These are phyloP conservation scores for Phyllosticta capitalensis DNA, from an alignment of 2,329 filamentous ascomycete species.

Conservation along the genomic window DNA sequence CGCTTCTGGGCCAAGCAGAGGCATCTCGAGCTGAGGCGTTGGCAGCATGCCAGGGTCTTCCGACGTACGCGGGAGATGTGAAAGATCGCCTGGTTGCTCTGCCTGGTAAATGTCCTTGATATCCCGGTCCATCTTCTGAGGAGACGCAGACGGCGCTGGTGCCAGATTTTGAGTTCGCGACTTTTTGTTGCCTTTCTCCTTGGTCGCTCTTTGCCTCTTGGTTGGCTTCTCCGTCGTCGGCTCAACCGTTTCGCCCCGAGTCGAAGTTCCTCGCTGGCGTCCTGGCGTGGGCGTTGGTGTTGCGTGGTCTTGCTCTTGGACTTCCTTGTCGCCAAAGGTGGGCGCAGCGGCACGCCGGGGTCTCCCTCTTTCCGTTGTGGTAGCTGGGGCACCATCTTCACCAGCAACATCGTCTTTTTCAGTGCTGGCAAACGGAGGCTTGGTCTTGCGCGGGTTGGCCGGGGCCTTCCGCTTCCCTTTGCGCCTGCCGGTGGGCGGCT, in stretches of 20 bases:
- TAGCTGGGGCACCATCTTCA: slow-evolving; percentile 26
- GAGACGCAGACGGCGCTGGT: slow-evolving; percentile 20
- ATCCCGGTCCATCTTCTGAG: slow-evolving; percentile 12
- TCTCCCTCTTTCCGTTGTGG: slow-evolving; percentile 39
- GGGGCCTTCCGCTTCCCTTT: slow-evolving; percentile 3
- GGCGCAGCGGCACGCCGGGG: slow-evolving; percentile 52
- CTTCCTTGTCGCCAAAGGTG: slow-evolving; percentile 57
- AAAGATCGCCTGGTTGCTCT: neutral
- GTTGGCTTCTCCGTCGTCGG: slow-evolving; percentile 22
- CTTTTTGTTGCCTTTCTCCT: slow-evolving; percentile 23
- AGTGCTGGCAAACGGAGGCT: slow-evolving; percentile 24
- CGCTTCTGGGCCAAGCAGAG: neutral
- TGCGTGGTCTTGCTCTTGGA: slow-evolving; percentile 46
- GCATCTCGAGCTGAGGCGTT: neutral
- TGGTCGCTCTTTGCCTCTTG: slow-evolving; percentile 27
- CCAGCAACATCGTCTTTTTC: slow-evolving; percentile 34
- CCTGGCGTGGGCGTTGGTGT: slow-evolving; percentile 48
- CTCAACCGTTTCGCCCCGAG: slow-evolving; percentile 6
- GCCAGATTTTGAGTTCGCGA: slow-evolving; percentile 24
- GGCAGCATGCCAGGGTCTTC: slow-evolving; percentile 3
- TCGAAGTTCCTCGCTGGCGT: slow-evolving; percentile 38
- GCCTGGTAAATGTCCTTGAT: slow-evolving; percentile 5
- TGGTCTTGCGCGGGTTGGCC: slow-evolving; percentile 2
- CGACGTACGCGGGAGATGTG: neutral
- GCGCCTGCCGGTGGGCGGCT: slow-evolving; percentile 32